These are phyloP conservation scores for Daedalea quercina DNA, from an alignment of 768 basidiomycete species.

Conservation along the genomic window DNA sequence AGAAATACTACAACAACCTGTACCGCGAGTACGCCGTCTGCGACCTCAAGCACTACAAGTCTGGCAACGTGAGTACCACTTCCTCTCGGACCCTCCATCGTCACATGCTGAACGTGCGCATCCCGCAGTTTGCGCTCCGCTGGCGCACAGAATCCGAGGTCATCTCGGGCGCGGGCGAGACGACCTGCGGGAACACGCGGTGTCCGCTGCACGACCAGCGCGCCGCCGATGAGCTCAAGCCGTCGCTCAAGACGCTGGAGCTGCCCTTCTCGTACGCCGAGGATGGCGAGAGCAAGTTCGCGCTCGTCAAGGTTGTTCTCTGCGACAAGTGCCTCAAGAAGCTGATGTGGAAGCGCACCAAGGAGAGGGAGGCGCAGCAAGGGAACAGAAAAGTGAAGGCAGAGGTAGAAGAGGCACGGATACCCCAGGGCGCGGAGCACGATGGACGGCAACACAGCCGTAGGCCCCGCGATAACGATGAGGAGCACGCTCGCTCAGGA, in stretches of 20 bases:
- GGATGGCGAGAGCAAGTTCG: constrained; percentile 64
- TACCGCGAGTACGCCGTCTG: constrained; percentile 91
- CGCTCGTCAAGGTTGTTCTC: constrained; percentile 87
- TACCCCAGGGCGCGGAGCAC: too few species aligned
- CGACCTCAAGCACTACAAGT: constrained; percentile 94
- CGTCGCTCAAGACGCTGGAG: constrained; percentile 67
- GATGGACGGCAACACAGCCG: too few species aligned
- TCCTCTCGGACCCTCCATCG: background rate
- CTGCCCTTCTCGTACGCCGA: constrained; percentile 88
- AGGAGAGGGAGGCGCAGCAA: constrained; percentile 40
- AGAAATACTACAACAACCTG: constrained; percentile 81
- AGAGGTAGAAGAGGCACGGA: too few species aligned
- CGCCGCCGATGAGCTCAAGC: constrained; percentile 12
- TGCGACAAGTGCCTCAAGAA: constrained; percentile 77
- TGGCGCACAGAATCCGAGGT: constrained; percentile 95
- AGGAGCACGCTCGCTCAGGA: too few species aligned
- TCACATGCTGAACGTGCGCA: background rate
- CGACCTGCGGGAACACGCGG: constrained; percentile 84
- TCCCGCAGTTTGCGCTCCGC: constrained; percentile 70
- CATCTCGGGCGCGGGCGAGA: constrained; percentile 76
- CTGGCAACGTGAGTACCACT: constrained; percentile 59
- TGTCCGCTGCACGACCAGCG: constrained; percentile 51
- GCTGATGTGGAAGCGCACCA: constrained; percentile 77
- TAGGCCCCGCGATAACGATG: too few species aligned
- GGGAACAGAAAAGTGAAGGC: too few species aligned